phyloP scores from a whole-genome alignment of 305 asterid species.

The Petunia hybrid region DNA sequence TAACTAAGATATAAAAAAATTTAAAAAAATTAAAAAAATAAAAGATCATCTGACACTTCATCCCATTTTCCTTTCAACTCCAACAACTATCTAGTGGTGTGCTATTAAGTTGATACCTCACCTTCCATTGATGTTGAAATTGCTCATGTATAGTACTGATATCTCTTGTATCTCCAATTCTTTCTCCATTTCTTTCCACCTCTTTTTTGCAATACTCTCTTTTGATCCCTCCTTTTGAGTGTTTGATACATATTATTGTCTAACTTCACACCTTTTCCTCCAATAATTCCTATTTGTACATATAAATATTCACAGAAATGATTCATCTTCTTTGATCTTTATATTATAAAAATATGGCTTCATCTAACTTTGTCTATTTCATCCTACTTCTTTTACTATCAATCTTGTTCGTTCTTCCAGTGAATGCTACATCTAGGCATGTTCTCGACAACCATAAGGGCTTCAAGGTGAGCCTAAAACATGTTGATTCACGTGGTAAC shows the following conservation, averaged over 20 bases:
- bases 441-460: conserved; percentile 48
- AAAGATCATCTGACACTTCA: conserved; percentile 18
- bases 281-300: conserved; percentile 21
- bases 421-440: conserved; percentile 54
- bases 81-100: conserved; percentile 37
- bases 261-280: conserved; percentile 1
- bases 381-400: conserved; percentile 13
- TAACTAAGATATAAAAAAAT: not conserved
- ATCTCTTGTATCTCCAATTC: not conserved
- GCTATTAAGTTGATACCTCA: conserved; percentile 38
- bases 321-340: not conserved
- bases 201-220: not conserved
- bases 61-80: conserved; percentile 6
- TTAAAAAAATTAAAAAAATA: not conserved
- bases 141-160: not conserved
- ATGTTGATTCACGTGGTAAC: conserved; percentile 65
- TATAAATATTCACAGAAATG: not conserved
- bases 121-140: conserved; percentile 41
- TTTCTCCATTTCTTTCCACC: conserved; percentile 20
- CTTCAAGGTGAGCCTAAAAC: conserved; percentile 56
- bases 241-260: conserved; percentile 28
- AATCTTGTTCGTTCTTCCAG: conserved; percentile 40
- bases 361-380: not conserved
- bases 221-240: conserved; percentile 31
- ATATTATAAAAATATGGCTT: conserved; percentile 1